Conservation (phyloP, 768 basidiomycete species). For the Trametes cubensis region DNA sequence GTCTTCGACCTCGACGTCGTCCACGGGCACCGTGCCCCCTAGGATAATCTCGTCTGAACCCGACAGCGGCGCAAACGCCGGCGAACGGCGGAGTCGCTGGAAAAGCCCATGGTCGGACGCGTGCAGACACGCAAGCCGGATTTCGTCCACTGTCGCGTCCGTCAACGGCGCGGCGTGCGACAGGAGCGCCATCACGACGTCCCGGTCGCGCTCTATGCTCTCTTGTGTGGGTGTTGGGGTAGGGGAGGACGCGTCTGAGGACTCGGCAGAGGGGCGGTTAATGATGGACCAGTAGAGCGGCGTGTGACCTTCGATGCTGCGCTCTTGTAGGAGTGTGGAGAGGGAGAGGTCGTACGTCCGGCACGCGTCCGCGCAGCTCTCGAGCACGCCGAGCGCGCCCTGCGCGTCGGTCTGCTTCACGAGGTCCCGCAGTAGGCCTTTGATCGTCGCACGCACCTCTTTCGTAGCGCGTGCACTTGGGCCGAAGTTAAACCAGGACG, state of each 20-base stretch:
- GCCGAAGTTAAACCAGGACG: constrained; percentile 25
- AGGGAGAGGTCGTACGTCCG: constrained; percentile 50
- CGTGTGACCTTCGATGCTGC: constrained; percentile 62
- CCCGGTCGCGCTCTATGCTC: constrained; percentile 22
- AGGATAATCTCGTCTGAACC: constrained; percentile 54
- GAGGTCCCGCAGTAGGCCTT: constrained; percentile 56
- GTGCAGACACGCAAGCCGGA: constrained; percentile 67
- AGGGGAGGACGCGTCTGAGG: constrained; percentile 1
- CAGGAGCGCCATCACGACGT: constrained; percentile 53
- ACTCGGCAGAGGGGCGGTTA: constrained; percentile 43
- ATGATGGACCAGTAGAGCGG: constrained; percentile 77
- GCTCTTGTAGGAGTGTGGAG: constrained; percentile 60
- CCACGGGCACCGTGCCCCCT: constrained; percentile 35
- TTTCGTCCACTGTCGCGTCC: constrained; percentile 53
- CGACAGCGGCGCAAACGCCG: constrained; percentile 54
- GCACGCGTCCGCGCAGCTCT: constrained; percentile 67
- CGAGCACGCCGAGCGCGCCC: constrained; percentile 47
- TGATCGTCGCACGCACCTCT: constrained; percentile 56
- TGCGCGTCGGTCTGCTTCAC: constrained; percentile 32
- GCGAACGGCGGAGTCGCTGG: constrained; percentile 55
- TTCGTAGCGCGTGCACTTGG: constrained; percentile 17
- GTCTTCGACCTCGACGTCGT: constrained; percentile 60
- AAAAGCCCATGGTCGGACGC: constrained; percentile 64
- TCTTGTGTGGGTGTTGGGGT: constrained; percentile 8
- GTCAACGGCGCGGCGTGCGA: constrained; percentile 51